Conservation (phyloP, 768 basidiomycete species). For the Lentinula edodes region DNA sequence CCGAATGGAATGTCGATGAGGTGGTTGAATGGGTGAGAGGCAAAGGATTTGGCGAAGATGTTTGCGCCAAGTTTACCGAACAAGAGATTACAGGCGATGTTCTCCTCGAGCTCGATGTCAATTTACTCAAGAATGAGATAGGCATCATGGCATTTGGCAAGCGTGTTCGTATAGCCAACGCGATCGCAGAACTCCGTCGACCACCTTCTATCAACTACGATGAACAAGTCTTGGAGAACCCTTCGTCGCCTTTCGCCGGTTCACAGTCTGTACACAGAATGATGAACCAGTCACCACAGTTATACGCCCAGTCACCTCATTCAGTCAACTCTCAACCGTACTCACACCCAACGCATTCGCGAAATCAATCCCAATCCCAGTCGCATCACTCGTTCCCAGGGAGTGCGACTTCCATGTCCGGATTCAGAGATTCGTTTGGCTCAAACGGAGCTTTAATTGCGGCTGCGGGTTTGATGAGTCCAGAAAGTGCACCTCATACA, state of each 20-base stretch:
- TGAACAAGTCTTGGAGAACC: conserved; percentile 27
- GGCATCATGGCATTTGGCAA: conserved; percentile 94
- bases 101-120: conserved; percentile 87
- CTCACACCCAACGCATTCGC: conserved; percentile 23
- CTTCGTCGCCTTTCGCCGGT: conserved; percentile 21
- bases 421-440: conserved; percentile 1
- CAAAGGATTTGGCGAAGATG: conserved; percentile 80
- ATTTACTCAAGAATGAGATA: conserved; percentile 87
- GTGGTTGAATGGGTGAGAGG: conserved; percentile 84
- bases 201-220: conserved; percentile 43
- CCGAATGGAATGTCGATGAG: conserved; percentile 83
- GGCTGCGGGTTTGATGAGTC: conserved; percentile 18
- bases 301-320: conserved; percentile 6
- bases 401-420: conserved; percentile 8
- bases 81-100: conserved; percentile 99
- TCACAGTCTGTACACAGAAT: background rate
- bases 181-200: conserved; percentile 80
- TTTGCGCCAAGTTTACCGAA: conserved; percentile 89
- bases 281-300: conserved; percentile 11
- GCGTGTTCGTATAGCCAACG: conserved; percentile 87
- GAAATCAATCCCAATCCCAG: conserved; percentile 37
- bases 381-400: conserved; percentile 42
- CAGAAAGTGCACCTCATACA: conserved; percentile 14
- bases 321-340: conserved; percentile 3
- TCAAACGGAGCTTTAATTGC: conserved; percentile 14